Evolutionary conservation across 2,329 filamentous ascomycete genomes (phyloP), one percentile per base, ranked within the genome.

Genomic region (Exserohilum rostratum): DNA sequence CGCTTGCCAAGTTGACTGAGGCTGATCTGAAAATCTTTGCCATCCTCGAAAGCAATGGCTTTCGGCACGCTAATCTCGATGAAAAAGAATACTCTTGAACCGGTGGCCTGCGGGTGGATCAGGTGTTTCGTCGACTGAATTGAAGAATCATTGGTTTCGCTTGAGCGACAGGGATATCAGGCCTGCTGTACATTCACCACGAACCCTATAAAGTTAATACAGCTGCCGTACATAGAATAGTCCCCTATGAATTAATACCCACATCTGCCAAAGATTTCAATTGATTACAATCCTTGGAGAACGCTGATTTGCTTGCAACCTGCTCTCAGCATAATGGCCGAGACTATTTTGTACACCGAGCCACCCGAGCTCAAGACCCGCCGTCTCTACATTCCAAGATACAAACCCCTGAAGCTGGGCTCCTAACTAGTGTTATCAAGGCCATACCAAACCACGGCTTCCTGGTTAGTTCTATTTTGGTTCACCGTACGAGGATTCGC

Each of bases 401-500:
- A 18, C 18, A 20, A 18, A 38, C 22, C 22, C 10, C 35, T 11
- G 35, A 38, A 22, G 35, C 35, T 38, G 35, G 35, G 6, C 22
- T 38, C 6, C 35, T 18, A 13, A 10, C 35, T 18, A 18, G 35
- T 22, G 18, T 38, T 5, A 38, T 38, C 10, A 38, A 38, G 10
- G 22, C 22, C 35, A 38, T 38, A 38, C 35, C 35, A 38, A 18
- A 18, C 13, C 35, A 20, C n/a, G 18, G 18, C 3, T 38, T 11
- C 35, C 20, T 18, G 18, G 35, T 18, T 2, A 18, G 18, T 3
- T 22, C 35, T 22, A 18, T 18, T 22, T 38, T 38, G 35, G 35
- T 18, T 18, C 35, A 38, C 11, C 35, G 22, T 11, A 77, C 77
- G 71, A 66, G 73, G 27, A 72, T 79, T 39, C 68, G 71, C 58